Evolutionary conservation across 345 rosid genomes (phyloP).

Genomic region (Eucalyptus sp.): DNA sequence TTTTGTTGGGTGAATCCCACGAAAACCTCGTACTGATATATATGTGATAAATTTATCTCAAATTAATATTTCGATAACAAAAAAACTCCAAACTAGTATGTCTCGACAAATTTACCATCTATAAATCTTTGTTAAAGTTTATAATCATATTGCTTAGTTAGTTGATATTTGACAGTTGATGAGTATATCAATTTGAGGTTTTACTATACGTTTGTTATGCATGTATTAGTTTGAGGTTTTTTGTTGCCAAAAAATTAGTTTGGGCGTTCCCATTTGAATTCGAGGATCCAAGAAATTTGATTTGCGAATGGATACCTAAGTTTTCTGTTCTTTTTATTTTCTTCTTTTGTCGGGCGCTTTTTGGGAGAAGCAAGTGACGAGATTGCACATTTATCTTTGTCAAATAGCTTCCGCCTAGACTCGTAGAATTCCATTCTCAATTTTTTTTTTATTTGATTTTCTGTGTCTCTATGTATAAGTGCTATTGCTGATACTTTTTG

Average conservation of each 20-base stretch:
- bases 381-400: background rate
- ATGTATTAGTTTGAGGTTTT: too few relatives aligned
- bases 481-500: background rate
- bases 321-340: background rate
- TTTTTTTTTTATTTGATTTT: too few relatives aligned
- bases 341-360: background rate
- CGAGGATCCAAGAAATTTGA: background rate
- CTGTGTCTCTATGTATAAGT: background rate
- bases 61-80: too few relatives aligned
- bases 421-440: background rate
- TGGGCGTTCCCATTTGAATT: background rate
- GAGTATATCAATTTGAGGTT: fast-evolving
- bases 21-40: fast-evolving
- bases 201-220: fast-evolving
- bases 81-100: fast-evolving
- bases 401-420: background rate
- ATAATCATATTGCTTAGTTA: too few relatives aligned
- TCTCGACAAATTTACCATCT: too few relatives aligned
- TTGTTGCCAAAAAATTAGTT: too few relatives aligned
- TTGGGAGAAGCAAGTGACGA: background rate
- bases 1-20: too few relatives aligned
- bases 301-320: background rate
- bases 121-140: too few relatives aligned
- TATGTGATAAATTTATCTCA: too few relatives aligned
- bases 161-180: fast-evolving